A percentile compares a stretch with the other conserved stretches of the same genome.
Evolutionary conservation across 352 stramenopile species (phyloP).

Genomic region (Phytophthora kernoviae): DNA sequence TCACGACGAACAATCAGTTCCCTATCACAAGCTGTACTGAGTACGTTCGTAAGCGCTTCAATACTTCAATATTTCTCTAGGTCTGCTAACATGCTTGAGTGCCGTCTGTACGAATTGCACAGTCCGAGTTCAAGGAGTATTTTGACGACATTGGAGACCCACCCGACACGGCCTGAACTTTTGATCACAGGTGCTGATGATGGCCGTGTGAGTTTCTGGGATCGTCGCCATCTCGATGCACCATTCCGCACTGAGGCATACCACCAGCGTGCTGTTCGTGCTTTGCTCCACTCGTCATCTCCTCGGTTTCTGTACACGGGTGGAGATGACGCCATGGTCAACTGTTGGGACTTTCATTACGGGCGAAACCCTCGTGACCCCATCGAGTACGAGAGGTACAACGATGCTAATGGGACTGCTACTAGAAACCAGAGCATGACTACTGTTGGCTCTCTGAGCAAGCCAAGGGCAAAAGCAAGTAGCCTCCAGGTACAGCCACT

Average conservation of each 20-base stretch:
- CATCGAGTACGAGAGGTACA: slow-evolving; percentile 65
- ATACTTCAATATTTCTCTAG: slow-evolving; percentile 1
- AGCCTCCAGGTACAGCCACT: slow-evolving; percentile 50
- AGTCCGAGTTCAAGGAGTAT: slow-evolving; percentile 44
- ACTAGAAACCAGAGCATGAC: slow-evolving; percentile 12
- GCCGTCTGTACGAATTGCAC: background rate
- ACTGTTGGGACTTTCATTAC: slow-evolving; percentile 78
- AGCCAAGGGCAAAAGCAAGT: slow-evolving; percentile 15
- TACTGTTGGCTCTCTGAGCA: slow-evolving; percentile 10
- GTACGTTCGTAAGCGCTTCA: slow-evolving; percentile 39
- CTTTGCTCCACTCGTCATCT: slow-evolving; percentile 64
- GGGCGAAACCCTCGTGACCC: slow-evolving; percentile 44
- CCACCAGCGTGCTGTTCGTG: slow-evolving; percentile 68
- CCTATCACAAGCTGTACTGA: slow-evolving; percentile 57
- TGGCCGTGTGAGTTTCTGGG: slow-evolving; percentile 73
- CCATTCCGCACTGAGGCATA: slow-evolving; percentile 71
- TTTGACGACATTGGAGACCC: slow-evolving; percentile 70
- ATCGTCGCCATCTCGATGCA: slow-evolving; percentile 67
- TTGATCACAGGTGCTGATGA: slow-evolving; percentile 75
- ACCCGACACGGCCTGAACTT: slow-evolving; percentile 78
- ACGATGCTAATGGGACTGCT: slow-evolving; percentile 2
- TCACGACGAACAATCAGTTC: slow-evolving; percentile 57
- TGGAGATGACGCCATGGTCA: slow-evolving; percentile 65
- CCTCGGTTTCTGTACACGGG: slow-evolving; percentile 73
- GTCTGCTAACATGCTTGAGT: background rate